These are phyloP conservation scores for Bullera alba DNA, from an alignment of 768 basidiomycete species.

Conservation along the genomic window DNA sequence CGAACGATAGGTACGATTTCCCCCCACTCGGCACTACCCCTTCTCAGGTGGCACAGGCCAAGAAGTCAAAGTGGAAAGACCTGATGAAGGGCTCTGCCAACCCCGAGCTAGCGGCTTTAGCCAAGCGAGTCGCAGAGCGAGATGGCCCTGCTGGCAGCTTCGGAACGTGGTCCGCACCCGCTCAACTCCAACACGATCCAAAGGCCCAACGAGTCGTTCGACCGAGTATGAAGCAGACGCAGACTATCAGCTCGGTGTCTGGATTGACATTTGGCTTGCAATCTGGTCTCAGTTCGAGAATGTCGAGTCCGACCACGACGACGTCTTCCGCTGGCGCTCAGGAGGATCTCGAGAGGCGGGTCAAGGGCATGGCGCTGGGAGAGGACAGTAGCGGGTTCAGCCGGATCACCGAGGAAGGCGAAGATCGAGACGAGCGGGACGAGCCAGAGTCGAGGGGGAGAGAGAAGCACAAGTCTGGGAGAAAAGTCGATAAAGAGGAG, in stretches of 20 bases:
- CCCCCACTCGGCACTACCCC: slow-evolving; percentile 39
- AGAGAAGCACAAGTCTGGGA: slow-evolving; percentile 1
- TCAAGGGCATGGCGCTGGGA: slow-evolving; percentile 21
- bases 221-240: slow-evolving; percentile 54
- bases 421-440: neutral
- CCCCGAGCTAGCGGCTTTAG: slow-evolving; percentile 41
- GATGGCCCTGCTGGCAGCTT: slow-evolving; percentile 21
- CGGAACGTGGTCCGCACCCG: slow-evolving; percentile 62
- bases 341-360: slow-evolving; percentile 22
- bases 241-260: slow-evolving; percentile 53
- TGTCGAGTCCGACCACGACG: slow-evolving; percentile 13
- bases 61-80: slow-evolving; percentile 80
- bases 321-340: slow-evolving; percentile 19
- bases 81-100: slow-evolving; percentile 53
- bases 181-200: slow-evolving; percentile 72
- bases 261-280: neutral
- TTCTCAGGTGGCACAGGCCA: slow-evolving; percentile 52
- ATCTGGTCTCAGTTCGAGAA: too few species aligned
- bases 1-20: slow-evolving; percentile 47
- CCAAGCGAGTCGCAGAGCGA: slow-evolving; percentile 36
- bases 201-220: slow-evolving; percentile 47
- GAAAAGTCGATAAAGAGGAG: slow-evolving; percentile 10
- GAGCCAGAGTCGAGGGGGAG: neutral
- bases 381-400: slow-evolving; percentile 22
- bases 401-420: neutral